Evolutionary conservation across 169 alveolate genomes (phyloP).

Genomic region (Eimeria acervulina): DNA sequence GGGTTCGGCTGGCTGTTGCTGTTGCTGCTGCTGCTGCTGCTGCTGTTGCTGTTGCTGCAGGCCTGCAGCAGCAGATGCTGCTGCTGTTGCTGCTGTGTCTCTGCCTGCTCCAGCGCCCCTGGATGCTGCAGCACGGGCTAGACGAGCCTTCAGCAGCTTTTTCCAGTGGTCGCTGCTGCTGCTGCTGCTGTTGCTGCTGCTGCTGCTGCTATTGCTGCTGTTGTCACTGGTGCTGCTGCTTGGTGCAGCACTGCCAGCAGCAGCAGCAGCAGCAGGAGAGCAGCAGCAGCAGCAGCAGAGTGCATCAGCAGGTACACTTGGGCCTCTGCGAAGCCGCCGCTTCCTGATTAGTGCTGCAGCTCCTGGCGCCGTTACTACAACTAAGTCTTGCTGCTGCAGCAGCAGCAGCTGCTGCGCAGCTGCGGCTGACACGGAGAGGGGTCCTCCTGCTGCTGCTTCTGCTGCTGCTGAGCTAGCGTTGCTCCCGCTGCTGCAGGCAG

Average conservation of each 20-base stretch:
- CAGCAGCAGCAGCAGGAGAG: slow-evolving; percentile 61
- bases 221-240: background rate
- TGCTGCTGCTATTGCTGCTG: slow-evolving; percentile 43
- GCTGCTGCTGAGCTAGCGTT: slow-evolving; percentile 2
- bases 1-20: slow-evolving; percentile 8
- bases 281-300: slow-evolving; percentile 71
- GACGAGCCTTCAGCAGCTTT: slow-evolving; percentile 46
- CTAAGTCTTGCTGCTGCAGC: slow-evolving; percentile 52
- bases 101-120: slow-evolving; percentile 4
- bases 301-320: slow-evolving; percentile 17
- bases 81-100: background rate
- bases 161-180: slow-evolving; percentile 30
- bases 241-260: background rate
- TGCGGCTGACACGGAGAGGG: slow-evolving; percentile 5
- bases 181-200: slow-evolving; percentile 68
- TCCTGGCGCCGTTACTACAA: background rate
- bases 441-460: background rate
- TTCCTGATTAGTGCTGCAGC: background rate
- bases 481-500: slow-evolving; percentile 17
- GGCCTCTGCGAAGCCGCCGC: slow-evolving; percentile 26
- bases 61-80: slow-evolving; percentile 32
- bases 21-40: slow-evolving; percentile 53
- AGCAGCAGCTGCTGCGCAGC: slow-evolving; percentile 57
- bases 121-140: slow-evolving; percentile 52
- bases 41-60: slow-evolving; percentile 30